These are phyloP conservation scores for Tulasnella calospora DNA, from an alignment of 768 basidiomycete genomes.

Conservation along the genomic window DNA sequence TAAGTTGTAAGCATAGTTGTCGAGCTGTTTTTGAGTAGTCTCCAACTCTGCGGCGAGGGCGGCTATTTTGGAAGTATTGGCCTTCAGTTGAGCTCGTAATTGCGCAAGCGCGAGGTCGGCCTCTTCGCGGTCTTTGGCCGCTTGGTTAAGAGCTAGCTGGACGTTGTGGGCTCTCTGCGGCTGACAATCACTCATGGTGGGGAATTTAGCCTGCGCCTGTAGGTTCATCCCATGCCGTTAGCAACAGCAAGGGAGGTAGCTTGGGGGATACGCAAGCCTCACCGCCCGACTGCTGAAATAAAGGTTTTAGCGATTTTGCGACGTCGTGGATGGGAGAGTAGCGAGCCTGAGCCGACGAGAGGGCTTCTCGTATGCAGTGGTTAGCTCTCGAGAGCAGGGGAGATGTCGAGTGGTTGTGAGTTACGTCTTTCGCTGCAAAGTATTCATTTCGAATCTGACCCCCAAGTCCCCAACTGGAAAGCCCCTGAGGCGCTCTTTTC, in stretches of 20 bases:
- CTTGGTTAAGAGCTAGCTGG: slow-evolving; percentile 14
- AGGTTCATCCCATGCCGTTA: neutral
- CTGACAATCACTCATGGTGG: neutral
- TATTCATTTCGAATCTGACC: slow-evolving; percentile 10
- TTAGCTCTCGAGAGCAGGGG: neutral
- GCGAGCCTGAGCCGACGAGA: neutral
- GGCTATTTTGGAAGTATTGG: slow-evolving; percentile 12
- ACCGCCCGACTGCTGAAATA: no score
- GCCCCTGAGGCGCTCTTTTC: neutral
- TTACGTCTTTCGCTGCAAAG: neutral
- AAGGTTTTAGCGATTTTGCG: no score
- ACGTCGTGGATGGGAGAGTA: no score
- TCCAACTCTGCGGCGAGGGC: slow-evolving; percentile 19
- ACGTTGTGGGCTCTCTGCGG: neutral
- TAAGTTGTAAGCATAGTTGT: slow-evolving; percentile 14
- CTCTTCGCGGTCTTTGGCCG: slow-evolving; percentile 7
- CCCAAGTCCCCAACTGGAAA: neutral
- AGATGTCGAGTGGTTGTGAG: neutral
- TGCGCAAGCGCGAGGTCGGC: neutral
- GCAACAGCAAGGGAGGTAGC: no score
- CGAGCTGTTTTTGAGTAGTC: slow-evolving; percentile 1
- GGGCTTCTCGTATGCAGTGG: neutral
- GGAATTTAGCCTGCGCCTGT: neutral
- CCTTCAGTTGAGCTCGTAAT: slow-evolving; percentile 4
- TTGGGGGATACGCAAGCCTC: no score